Percentiles rank a stretch among this genome's conserved stretches.
Conservation (phyloP, 306 rosid genomes). For the Acacia crassicarpa region DNA sequence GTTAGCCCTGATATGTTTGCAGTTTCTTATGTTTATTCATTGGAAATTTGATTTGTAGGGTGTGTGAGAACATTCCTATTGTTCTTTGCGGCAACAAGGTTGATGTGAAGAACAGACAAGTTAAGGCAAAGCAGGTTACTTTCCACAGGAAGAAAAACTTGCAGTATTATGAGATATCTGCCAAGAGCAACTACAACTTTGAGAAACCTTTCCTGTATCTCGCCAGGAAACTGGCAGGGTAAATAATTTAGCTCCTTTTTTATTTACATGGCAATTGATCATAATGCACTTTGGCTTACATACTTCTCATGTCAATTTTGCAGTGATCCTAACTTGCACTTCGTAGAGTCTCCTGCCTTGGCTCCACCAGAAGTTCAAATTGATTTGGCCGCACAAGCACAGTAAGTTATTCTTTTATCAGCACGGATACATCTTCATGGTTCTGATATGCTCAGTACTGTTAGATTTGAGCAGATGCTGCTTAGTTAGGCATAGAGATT, state of each 20-base stretch:
- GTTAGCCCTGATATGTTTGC: neutral
- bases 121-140: conserved; percentile 86
- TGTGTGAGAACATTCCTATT: conserved; percentile 81
- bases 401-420: conserved; percentile 39
- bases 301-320: conserved; percentile 23
- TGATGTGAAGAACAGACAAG: conserved; percentile 88
- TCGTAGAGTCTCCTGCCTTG: conserved; percentile 78
- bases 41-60: conserved; percentile 41
- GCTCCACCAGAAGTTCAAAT: conserved; percentile 85
- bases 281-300: neutral
- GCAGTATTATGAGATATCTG: conserved; percentile 84
- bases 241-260: neutral
- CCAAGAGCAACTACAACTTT: conserved; percentile 83
- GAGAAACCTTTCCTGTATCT: conserved; percentile 79
- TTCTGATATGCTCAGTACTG: neutral
- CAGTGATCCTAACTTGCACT: conserved; percentile 73
- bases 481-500: neutral
- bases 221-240: conserved; percentile 93
- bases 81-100: conserved; percentile 89
- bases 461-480: neutral
- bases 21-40: neutral
- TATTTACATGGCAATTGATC: neutral
- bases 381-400: conserved; percentile 63
- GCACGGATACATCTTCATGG: too few relatives aligned
- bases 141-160: conserved; percentile 82